Base-by-base conservation (phyloP, 257 asterid genomes). In the Penstemon eatonii region DNA sequence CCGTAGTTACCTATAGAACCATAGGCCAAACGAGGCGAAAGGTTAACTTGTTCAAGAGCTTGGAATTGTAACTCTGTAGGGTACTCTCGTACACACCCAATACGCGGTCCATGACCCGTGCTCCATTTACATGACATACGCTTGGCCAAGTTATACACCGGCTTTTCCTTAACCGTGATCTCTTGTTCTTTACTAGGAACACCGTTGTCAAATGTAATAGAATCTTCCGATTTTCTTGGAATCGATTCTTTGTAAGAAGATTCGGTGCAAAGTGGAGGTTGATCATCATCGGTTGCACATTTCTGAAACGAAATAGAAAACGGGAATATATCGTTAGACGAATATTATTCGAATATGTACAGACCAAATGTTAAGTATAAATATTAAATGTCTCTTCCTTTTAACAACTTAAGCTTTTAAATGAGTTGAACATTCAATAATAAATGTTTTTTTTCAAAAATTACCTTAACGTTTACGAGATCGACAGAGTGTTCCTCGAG, bases 21-120 rank as follows among this genome's bases (percentile, higher is more conserved):
- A 5, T 56, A 56, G 6, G 78, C 83, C 82, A 82, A 25, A 13
- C 99, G 86, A 44, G 99, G 99, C 6, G 99, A 93, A 41, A 93
- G 83, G 70, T 93, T 85, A 63, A 93, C 96, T 42, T 93, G 97
- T 54, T 93, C 96, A 0, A 93, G 94, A 11, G 99, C 99, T 49
- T 87, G 88, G 80, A 67, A 74, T 63, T 88, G 99, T n/a, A 93
- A 60, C 41, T 88, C 97, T 0, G 84, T 52, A 0, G 99, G 95
- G 80, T 90, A 90, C 47, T 93, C 99, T 70, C 95, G 66, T 18
- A 93, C 99, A 40, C 99, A 93, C 11, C 96, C 90, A 18, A 93
- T 93, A 8, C 99, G 85, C 0, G 99, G 97, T 44, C 99, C 97
- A 0, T 80, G 69, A 43, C 96, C 97, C 2, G 92, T 86, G 79